A percentile compares a stretch with the other conserved stretches of the same genome.
phyloP scores from a whole-genome alignment of 169 alveolate genomes.

The Eimeria mitis region DNA sequence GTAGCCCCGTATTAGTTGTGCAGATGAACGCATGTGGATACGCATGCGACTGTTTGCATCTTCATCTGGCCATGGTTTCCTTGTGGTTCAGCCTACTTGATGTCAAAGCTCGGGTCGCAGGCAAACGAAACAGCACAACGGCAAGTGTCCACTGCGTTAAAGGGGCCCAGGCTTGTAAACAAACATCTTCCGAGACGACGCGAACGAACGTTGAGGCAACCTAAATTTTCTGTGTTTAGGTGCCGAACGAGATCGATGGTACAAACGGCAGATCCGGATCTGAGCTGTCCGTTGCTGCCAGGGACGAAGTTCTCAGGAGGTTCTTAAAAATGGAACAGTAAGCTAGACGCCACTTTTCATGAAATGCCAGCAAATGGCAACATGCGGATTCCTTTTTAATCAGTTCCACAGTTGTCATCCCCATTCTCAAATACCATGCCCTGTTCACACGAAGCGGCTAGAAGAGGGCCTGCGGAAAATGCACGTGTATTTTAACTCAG shows the following conservation, averaged over 20 bases:
- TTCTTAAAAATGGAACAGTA: slow-evolving; percentile 41
- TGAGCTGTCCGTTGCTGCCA: slow-evolving; percentile 40
- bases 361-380: neutral
- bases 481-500: neutral
- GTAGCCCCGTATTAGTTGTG: neutral
- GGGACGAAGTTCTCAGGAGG: slow-evolving; percentile 28
- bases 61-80: neutral
- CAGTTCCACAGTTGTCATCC: neutral
- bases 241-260: neutral
- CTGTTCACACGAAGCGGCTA: neutral
- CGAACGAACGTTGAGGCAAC: neutral
- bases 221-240: neutral
- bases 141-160: slow-evolving; percentile 16
- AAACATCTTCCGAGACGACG: neutral
- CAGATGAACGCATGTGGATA: neutral
- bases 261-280: neutral
- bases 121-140: neutral
- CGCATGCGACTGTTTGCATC: neutral
- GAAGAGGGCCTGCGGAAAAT: neutral
- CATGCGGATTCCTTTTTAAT: neutral
- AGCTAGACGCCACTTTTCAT: neutral
- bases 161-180: neutral
- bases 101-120: slow-evolving; percentile 40
- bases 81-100: slow-evolving; percentile 18
- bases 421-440: neutral